phyloP scores from a whole-genome alignment of 2,329 filamentous ascomycete genomes.

The Aspergillus sp. region DNA sequence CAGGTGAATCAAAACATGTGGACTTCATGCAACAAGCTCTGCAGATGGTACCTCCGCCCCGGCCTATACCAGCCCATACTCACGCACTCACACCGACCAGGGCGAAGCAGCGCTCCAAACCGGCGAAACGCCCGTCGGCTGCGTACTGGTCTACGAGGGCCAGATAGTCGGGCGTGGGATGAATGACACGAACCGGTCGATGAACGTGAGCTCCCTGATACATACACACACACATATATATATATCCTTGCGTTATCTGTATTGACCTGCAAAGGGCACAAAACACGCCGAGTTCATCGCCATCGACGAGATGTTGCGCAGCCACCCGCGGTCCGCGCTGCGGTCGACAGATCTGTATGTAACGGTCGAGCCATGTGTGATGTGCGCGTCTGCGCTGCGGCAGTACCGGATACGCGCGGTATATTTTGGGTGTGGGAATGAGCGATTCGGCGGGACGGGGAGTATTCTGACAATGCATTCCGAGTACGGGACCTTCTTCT shows the following conservation, averaged over 20 bases:
- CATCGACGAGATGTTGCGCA: slow-evolving; percentile 55
- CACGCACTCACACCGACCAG: slow-evolving; percentile 36
- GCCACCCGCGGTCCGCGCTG: slow-evolving; percentile 59
- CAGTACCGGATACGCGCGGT: slow-evolving; percentile 83
- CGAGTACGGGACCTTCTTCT: slow-evolving; percentile 38
- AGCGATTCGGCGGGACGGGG: slow-evolving; percentile 92
- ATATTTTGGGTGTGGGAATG: slow-evolving; percentile 91
- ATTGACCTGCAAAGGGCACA: slow-evolving; percentile 63
- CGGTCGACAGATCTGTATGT: slow-evolving; percentile 77
- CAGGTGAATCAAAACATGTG: slow-evolving; percentile 37
- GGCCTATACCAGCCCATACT: neutral
- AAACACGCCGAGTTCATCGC: slow-evolving; percentile 94
- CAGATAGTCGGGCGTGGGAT: slow-evolving; percentile 79
- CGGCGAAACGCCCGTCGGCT: slow-evolving; percentile 94
- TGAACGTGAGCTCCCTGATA: slow-evolving; percentile 43
- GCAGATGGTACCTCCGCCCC: slow-evolving; percentile 55
- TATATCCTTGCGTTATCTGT: neutral
- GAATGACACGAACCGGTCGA: slow-evolving; percentile 90
- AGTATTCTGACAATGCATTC: slow-evolving; percentile 82
- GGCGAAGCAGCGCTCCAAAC: slow-evolving; percentile 73
- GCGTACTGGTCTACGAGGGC: slow-evolving; percentile 75
- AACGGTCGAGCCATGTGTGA: slow-evolving; percentile 96
- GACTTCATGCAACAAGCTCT: slow-evolving; percentile 78
- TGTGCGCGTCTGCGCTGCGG: slow-evolving; percentile 88
- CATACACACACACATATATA: neutral